These are phyloP conservation scores for Chaetomium fimeti DNA, from an alignment of 495 filamentous ascomycete species.

Conservation along the genomic window DNA sequence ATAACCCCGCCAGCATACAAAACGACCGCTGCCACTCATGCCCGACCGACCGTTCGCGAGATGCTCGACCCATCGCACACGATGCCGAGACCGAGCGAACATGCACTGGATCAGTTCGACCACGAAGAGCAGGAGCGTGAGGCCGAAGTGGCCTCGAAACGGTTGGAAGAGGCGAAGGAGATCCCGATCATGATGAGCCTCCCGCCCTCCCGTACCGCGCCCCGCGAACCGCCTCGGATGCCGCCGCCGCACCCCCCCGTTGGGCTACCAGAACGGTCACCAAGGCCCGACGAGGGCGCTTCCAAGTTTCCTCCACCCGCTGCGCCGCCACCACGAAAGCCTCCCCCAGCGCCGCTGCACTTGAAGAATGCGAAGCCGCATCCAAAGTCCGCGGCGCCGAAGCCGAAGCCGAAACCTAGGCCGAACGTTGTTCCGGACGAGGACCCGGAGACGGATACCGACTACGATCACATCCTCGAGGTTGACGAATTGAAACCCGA, in stretches of 20 bases:
- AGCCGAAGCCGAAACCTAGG: slow-evolving; percentile 30
- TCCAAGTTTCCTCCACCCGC: slow-evolving; percentile 47
- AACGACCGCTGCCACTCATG: slow-evolving; percentile 25
- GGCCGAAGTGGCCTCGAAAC: slow-evolving; percentile 44
- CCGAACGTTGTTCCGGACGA: slow-evolving; percentile 49
- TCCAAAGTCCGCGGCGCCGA: too few species aligned
- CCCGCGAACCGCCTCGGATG: slow-evolving; percentile 45
- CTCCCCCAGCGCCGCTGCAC: slow-evolving; percentile 81
- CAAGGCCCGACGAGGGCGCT: slow-evolving; percentile 47
- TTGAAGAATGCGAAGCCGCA: slow-evolving; percentile 48
- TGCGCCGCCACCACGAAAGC: slow-evolving; percentile 66
- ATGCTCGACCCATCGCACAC: slow-evolving; percentile 50
- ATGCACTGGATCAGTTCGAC: slow-evolving; percentile 53
- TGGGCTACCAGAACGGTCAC: slow-evolving; percentile 42
- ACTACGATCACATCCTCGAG: slow-evolving; percentile 76
- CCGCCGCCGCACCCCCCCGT: slow-evolving; percentile 46
- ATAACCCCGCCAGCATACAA: slow-evolving; percentile 53
- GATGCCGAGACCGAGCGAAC: slow-evolving; percentile 55
- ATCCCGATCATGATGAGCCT: slow-evolving; percentile 46
- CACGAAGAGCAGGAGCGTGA: slow-evolving; percentile 49
- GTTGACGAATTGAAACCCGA: slow-evolving; percentile 56
- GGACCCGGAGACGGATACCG: slow-evolving; percentile 69
- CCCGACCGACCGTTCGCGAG: slow-evolving; percentile 41
- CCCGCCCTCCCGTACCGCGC: slow-evolving; percentile 50
- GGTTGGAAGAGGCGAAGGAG: slow-evolving; percentile 41